Evolutionary conservation across 2,329 filamentous ascomycete species (phyloP).

Genomic region (Botrytis paeoniae): DNA sequence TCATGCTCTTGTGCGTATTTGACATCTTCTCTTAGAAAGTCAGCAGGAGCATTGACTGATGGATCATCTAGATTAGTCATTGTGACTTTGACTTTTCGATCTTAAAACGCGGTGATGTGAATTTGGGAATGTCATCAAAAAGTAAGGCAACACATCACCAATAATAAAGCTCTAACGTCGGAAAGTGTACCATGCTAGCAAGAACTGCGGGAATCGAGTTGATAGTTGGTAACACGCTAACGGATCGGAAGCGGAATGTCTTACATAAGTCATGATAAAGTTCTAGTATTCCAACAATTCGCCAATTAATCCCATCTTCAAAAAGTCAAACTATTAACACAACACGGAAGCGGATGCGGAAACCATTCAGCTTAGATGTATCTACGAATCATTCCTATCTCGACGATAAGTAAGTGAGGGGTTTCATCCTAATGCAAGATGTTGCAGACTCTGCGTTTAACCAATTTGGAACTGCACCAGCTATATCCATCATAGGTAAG

Average conservation of each 20-base stretch:
- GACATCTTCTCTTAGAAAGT: conserved; percentile 3
- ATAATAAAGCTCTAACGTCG: background rate
- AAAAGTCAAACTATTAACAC: background rate
- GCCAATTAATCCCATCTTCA: background rate
- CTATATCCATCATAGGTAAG: background rate
- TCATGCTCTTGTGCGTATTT: conserved; percentile 17
- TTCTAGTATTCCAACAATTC: background rate
- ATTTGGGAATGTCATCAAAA: background rate
- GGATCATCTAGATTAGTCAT: background rate
- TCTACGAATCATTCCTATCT: conserved; percentile 14
- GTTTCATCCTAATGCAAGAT: background rate
- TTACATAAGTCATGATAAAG: conserved; percentile 4
- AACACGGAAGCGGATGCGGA: conserved; percentile 19
- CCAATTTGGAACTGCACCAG: background rate
- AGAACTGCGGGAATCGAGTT: background rate
- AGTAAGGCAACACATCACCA: background rate
- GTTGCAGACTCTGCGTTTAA: background rate
- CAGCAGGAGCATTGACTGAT: background rate
- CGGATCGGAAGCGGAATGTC: conserved; percentile 8
- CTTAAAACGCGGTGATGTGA: background rate
- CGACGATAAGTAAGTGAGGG: background rate
- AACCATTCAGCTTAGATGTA: background rate
- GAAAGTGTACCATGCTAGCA: background rate
- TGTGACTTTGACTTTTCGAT: background rate
- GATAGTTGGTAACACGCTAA: background rate